phyloP scores from a whole-genome alignment of 139 green algal genomes.

The Chlorella vulgaris region DNA sequence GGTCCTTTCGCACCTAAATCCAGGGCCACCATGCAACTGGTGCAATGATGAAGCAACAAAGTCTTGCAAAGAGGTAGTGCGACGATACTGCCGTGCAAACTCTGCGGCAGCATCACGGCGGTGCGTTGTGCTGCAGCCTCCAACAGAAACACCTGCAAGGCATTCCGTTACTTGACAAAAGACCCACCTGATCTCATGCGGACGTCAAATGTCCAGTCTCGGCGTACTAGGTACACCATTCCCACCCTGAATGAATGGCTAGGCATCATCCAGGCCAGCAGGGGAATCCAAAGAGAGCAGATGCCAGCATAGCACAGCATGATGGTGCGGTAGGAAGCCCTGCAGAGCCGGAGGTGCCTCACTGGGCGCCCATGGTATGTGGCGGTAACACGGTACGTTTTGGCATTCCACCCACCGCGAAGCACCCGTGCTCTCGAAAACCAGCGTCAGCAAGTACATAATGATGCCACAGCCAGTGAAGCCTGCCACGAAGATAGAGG shows the following conservation, averaged over 20 bases:
- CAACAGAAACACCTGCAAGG: background rate
- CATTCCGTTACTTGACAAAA: background rate
- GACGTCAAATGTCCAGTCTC: constrained; percentile 45
- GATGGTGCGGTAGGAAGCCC: constrained; percentile 44
- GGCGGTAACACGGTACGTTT: background rate
- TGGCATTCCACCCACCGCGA: constrained; percentile 18
- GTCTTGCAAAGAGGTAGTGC: constrained; percentile 46
- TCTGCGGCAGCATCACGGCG: constrained; percentile 20
- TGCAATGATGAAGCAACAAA: constrained; percentile 46
- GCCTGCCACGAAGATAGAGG: constrained; percentile 59
- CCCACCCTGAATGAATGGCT: constrained; percentile 55
- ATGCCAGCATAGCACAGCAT: constrained; percentile 53
- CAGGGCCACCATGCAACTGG: background rate
- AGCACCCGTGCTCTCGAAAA: constrained; percentile 44
- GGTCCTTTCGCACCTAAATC: background rate
- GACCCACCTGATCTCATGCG: constrained; percentile 20
- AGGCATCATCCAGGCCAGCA: constrained; percentile 68
- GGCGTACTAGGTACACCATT: constrained; percentile 44
- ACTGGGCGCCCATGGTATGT: too few species aligned
- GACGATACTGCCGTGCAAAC: constrained; percentile 36
- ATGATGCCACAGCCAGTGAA: constrained; percentile 69
- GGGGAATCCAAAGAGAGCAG: constrained; percentile 51
- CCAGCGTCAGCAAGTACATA: constrained; percentile 61
- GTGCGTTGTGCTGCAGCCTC: background rate
- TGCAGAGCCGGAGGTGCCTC: too few species aligned